Base-by-base conservation (phyloP, 1,139 yeast genomes). In the Geotrichum aggregatum region DNA sequence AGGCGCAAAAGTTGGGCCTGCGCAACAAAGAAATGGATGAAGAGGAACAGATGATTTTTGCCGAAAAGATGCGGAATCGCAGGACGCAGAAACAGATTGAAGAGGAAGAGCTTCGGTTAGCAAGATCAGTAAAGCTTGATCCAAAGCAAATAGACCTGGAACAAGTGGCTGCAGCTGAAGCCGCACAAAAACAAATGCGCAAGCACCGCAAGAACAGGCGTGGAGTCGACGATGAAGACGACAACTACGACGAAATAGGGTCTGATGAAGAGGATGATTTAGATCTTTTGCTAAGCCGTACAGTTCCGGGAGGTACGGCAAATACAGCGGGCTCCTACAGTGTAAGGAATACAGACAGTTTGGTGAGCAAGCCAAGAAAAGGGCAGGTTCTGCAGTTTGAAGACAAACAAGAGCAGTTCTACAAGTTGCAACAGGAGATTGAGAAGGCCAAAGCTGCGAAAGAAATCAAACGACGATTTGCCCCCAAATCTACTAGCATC, bases 391-490 rank as follows among this genome's bases (percentile, higher is more conserved):
- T 39, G 18, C 42, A 43, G 21, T 40, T 50, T 22, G 40, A 46
- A 10, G 52, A 50, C 44, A 47, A 43, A 24, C 5, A 24, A 24
- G 16, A 30, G n/a, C 41, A 50, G 28, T 53, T 46, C 34, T 41
- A 44, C 33, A 33, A 33, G 18, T 22, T 53, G 11, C 56, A 53
- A 19, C 47, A 34, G 4, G 42, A 53, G 34, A 53, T 53, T 44
- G 56, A 53, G 13, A 47, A 47, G 21, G 51, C 52, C 11, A 47
- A 47, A 31, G 49, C 51, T n/a, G 54, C 50, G 6, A 19, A 51
- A 31, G 38, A 42, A 28, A 51, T 51, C 24, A 47, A 51, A 30
- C 47, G 33, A 3, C 43, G 39, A 26, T 51, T 51, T 19, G 49
- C 18, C 13, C 8, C 42, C 16, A 34, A 34, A n/a, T n/a, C n/a